Percentiles rank a stretch among this genome's conserved stretches.
phyloP scores from a whole-genome alignment of 257 asterid species.

The Solanum pinnatisectum region DNA sequence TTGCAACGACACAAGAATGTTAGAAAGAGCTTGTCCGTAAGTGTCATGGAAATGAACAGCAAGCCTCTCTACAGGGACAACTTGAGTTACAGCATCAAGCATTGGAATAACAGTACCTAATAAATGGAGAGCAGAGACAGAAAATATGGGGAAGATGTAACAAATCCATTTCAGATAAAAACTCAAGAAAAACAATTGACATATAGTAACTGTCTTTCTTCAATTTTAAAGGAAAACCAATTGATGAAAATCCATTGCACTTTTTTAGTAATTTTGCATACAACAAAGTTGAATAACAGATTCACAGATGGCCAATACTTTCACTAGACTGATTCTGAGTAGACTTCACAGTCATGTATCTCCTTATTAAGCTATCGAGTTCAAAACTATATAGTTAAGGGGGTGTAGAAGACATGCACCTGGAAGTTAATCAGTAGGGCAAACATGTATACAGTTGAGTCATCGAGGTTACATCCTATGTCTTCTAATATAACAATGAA shows the following conservation, averaged over 20 bases:
- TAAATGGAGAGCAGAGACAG: background rate
- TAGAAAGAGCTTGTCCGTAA: constrained; percentile 93
- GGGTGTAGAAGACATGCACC: background rate
- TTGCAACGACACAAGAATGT: constrained; percentile 80
- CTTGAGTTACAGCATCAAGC: constrained; percentile 80
- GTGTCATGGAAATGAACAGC: constrained; percentile 98
- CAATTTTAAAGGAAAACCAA: background rate
- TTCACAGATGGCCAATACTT: background rate
- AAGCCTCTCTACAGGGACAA: constrained; percentile 78
- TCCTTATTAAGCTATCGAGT: background rate
- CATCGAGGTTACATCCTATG: background rate
- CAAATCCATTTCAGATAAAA: background rate
- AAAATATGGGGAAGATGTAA: background rate
- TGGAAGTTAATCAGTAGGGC: background rate
- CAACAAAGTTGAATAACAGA: background rate
- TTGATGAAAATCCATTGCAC: background rate
- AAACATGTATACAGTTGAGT: background rate
- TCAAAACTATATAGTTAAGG: background rate
- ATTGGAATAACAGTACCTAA: constrained; percentile 78
- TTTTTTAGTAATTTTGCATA: background rate
- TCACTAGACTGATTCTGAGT: background rate
- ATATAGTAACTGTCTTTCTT: background rate
- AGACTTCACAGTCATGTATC: background rate
- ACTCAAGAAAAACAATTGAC: background rate
- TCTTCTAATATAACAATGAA: background rate